Evolutionary conservation across 1,139 yeast genomes (phyloP).

Genomic region (Hanseniaspora sp.): DNA sequence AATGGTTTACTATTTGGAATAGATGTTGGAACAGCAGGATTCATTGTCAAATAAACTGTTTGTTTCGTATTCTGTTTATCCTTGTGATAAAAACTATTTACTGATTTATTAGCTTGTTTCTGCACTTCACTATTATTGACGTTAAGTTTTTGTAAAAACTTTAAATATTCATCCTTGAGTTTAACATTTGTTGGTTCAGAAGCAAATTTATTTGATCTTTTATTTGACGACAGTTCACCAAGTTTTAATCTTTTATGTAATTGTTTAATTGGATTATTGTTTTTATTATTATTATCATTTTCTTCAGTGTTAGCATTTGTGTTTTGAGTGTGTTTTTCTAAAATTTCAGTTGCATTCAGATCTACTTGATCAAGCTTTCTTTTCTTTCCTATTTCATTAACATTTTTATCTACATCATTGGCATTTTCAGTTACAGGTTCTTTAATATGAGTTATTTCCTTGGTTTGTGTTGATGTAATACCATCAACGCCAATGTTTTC

Average conservation of each 20-base stretch:
- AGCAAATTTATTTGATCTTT: conserved; percentile 4
- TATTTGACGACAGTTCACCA: background rate
- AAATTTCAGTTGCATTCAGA: background rate
- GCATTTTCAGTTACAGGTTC: background rate
- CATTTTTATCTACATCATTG: background rate
- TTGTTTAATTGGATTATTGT: background rate
- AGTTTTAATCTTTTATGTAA: background rate
- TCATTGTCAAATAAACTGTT: conserved; percentile 35
- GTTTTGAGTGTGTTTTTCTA: no score
- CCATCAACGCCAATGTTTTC: background rate
- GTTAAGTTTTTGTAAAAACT: conserved; percentile 15
- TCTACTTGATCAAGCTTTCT: background rate
- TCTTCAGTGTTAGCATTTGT: background rate
- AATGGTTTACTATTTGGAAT: conserved; percentile 53
- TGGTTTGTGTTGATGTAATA: background rate
- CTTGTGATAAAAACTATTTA: conserved; percentile 18
- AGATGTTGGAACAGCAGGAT: conserved; percentile 39
- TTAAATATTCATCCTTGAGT: conserved; percentile 15
- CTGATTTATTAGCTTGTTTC: conserved; percentile 9
- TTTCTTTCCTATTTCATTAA: background rate
- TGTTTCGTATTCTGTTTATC: conserved; percentile 30
- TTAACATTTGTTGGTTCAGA: conserved; percentile 21
- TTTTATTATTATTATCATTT: background rate
- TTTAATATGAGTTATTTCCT: no score
- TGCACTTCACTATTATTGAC: conserved; percentile 13